Conservation (phyloP, 768 basidiomycete species). For the Phaeotremella skinneri region DNA sequence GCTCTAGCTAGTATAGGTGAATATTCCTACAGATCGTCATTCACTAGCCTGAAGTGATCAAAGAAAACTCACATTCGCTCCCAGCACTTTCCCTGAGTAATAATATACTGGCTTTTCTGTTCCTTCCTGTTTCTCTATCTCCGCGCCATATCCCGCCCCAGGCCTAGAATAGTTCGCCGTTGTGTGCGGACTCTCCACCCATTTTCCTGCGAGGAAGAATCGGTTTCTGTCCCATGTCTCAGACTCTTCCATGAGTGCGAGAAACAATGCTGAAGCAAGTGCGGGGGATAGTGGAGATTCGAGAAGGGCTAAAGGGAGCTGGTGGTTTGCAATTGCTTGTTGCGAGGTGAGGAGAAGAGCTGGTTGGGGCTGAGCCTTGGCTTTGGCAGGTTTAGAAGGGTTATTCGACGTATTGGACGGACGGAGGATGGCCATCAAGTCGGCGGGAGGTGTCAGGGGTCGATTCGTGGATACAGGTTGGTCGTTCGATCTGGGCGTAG, state of each 20-base stretch:
- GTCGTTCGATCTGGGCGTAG: not conserved
- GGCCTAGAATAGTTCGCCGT: conserved; percentile 16
- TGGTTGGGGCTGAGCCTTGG: conserved; percentile 32
- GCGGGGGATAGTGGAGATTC: conserved; percentile 40
- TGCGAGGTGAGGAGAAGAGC: conserved; percentile 41
- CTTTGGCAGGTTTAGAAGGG: conserved; percentile 2
- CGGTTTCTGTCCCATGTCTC: conserved; percentile 40
- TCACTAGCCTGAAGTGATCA: not conserved
- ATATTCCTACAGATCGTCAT: conserved; percentile 22
- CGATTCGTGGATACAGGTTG: not conserved
- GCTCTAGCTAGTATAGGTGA: conserved; percentile 39
- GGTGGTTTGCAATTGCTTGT: conserved; percentile 32
- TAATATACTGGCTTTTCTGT: conserved; percentile 23
- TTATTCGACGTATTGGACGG: conserved; percentile 10
- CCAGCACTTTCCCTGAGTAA: conserved; percentile 27
- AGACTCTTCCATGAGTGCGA: conserved; percentile 44
- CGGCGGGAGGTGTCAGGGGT: not conserved
- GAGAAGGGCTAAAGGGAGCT: conserved; percentile 38
- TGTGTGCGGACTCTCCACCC: conserved; percentile 47
- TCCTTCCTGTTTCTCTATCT: conserved; percentile 1
- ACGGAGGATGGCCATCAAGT: conserved; percentile 19
- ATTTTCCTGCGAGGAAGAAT: conserved; percentile 44
- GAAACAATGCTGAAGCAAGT: conserved; percentile 49
- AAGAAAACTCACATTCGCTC: conserved; percentile 15
- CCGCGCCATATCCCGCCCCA: conserved; percentile 1